These are phyloP conservation scores for Pseudoneurospora amorphoporcata DNA, from an alignment of 495 filamentous ascomycete species.

Conservation along the genomic window DNA sequence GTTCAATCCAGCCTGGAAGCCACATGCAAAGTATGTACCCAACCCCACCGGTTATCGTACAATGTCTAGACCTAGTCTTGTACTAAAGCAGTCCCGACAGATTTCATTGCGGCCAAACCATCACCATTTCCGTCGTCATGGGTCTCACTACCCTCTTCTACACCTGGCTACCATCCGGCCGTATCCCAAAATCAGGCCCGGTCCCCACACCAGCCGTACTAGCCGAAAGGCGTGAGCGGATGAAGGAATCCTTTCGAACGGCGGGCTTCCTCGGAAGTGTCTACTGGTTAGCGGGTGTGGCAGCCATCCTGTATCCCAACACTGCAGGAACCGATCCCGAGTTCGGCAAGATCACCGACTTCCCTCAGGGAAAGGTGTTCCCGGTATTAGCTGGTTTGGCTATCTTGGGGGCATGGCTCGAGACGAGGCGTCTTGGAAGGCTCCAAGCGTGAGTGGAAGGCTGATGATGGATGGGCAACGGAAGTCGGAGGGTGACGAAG, in stretches of 20 bases:
- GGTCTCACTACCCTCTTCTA: constrained; percentile 40
- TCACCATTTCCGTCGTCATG: constrained; percentile 36
- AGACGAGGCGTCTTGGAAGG: constrained; percentile 4
- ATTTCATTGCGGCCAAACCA: constrained; percentile 49
- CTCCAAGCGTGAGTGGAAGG: not conserved
- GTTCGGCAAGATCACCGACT: constrained; percentile 37
- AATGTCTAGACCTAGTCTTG: not conserved
- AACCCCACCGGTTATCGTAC: not conserved
- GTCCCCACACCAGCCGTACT: constrained; percentile 10
- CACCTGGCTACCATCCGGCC: constrained; percentile 26
- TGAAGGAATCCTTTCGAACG: constrained; percentile 22
- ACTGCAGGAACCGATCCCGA: constrained; percentile 43
- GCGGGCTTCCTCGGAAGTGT: constrained; percentile 37
- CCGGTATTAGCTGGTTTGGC: constrained; percentile 12
- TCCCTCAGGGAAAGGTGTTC: constrained; percentile 37
- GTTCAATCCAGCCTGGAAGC: constrained; percentile 44
- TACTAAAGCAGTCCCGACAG: constrained; percentile 9
- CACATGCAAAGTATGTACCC: constrained; percentile 38
- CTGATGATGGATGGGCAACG: no score
- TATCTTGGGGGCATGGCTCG: constrained; percentile 25
- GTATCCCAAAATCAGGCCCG: not conserved
- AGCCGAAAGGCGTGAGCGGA: constrained; percentile 1
- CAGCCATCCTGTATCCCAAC: constrained; percentile 39
- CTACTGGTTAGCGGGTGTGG: constrained; percentile 42
- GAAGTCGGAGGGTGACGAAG: not conserved